A percentile compares a stretch with the other conserved stretches of the same genome.
Conservation (phyloP, 2,329 filamentous ascomycete genomes). For the Venturia carpophila region DNA sequence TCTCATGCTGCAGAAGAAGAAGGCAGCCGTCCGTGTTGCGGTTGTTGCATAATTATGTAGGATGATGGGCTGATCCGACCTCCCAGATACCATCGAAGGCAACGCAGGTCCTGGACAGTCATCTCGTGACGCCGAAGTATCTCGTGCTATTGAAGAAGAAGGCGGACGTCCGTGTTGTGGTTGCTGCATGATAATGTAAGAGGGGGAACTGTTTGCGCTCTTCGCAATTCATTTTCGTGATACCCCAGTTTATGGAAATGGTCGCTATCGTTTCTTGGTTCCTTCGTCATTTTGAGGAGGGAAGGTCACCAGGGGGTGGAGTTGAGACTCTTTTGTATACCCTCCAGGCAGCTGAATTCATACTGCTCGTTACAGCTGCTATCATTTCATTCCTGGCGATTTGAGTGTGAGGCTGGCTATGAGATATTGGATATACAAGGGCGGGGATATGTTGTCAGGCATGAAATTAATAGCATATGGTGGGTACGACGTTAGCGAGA, state of each 20-base stretch:
- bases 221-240: neutral
- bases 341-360: conserved; percentile 6
- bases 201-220: neutral
- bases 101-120: conserved; percentile 44
- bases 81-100: conserved; percentile 70
- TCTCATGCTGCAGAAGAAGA: neutral
- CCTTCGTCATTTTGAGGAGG: neutral
- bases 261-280: neutral
- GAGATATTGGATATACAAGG: neutral
- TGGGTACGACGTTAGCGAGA: too few relatives aligned
- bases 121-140: neutral
- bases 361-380: conserved; percentile 1
- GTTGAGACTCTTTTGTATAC: conserved; percentile 3
- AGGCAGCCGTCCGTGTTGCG: neutral
- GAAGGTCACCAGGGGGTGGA: neutral
- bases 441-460: neutral
- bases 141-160: neutral
- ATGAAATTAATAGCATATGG: neutral
- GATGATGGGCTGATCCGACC: conserved; percentile 52
- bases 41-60: neutral
- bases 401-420: neutral
- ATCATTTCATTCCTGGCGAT: neutral
- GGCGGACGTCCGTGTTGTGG: neutral
- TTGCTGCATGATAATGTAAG: neutral
- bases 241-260: conserved; percentile 11